Conservation (phyloP, 2,329 filamentous ascomycete genomes). For the Talaromyces sp. region DNA sequence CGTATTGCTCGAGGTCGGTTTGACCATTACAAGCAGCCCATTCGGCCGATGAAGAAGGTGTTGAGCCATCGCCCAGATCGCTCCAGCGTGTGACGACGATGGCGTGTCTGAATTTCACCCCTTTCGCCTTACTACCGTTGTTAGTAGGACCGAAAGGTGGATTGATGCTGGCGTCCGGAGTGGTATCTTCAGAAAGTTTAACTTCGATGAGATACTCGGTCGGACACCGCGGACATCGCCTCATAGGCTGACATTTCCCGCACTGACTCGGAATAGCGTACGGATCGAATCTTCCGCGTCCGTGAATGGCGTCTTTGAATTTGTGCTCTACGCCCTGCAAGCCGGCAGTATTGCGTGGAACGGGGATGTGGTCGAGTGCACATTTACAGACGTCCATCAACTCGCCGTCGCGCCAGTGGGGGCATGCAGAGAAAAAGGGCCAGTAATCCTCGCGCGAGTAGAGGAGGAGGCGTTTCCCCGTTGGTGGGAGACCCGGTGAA, state of each 20-base stretch:
- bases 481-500: constrained; percentile 51
- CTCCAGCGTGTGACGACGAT: constrained; percentile 62
- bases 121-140: background rate
- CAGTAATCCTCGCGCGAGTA: constrained; percentile 61
- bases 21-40: constrained; percentile 55
- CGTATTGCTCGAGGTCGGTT: constrained; percentile 37
- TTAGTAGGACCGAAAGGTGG: background rate
- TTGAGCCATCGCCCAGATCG: constrained; percentile 58
- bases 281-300: constrained; percentile 29
- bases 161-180: background rate
- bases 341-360: constrained; percentile 40
- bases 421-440: constrained; percentile 62
- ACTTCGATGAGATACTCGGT: constrained; percentile 63
- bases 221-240: constrained; percentile 61
- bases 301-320: constrained; percentile 35
- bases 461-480: constrained; percentile 55
- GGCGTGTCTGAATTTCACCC: constrained; percentile 55
- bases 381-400: constrained; percentile 63
- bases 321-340: constrained; percentile 45
- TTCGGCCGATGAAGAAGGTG: constrained; percentile 49
- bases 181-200: constrained; percentile 57
- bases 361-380: constrained; percentile 58
- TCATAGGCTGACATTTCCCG: constrained; percentile 57
- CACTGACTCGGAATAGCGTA: constrained; percentile 53
- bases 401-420: constrained; percentile 62